Conservation (phyloP, 768 basidiomycete genomes). For the Strobilomyces dryophilus region DNA sequence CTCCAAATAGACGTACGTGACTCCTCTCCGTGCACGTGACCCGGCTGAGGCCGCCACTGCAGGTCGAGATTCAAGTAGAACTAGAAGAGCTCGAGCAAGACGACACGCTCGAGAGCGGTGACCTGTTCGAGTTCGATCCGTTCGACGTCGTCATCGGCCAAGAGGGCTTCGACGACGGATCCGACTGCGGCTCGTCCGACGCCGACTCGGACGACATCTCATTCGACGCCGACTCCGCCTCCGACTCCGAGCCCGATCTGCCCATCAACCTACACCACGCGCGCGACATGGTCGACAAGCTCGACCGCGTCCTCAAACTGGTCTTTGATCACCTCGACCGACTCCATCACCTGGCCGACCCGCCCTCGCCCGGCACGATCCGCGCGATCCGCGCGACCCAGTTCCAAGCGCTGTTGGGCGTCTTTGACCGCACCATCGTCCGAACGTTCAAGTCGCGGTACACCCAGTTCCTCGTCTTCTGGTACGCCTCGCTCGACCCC, state of each 20-base stretch:
- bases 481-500: constrained; percentile 86
- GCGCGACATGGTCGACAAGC: constrained; percentile 85
- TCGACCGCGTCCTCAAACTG: constrained; percentile 82
- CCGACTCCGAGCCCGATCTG: constrained; percentile 29
- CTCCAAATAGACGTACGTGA: constrained; percentile 88
- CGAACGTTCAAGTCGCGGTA: constrained; percentile 97
- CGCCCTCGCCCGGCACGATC: constrained; percentile 29
- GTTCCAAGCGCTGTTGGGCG: constrained; percentile 84
- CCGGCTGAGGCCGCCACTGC: not conserved
- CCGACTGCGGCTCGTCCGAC: constrained; percentile 51
- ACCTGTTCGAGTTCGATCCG: constrained; percentile 74
- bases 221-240: constrained; percentile 59
- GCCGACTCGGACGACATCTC: constrained; percentile 61
- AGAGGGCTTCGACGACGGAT: constrained; percentile 57
- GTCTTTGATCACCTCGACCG: constrained; percentile 82
- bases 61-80: constrained; percentile 98
- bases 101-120: constrained; percentile 46
- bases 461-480: constrained; percentile 96
- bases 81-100: constrained; percentile 84
- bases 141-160: constrained; percentile 84
- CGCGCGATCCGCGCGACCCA: constrained; percentile 50
- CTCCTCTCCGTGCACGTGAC: not conserved
- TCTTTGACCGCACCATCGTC: constrained; percentile 91
- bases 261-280: constrained; percentile 62
- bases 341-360: constrained; percentile 30